Evolutionary conservation across 1,139 yeast species (phyloP).

Genomic region (Kodamaea sp.): DNA sequence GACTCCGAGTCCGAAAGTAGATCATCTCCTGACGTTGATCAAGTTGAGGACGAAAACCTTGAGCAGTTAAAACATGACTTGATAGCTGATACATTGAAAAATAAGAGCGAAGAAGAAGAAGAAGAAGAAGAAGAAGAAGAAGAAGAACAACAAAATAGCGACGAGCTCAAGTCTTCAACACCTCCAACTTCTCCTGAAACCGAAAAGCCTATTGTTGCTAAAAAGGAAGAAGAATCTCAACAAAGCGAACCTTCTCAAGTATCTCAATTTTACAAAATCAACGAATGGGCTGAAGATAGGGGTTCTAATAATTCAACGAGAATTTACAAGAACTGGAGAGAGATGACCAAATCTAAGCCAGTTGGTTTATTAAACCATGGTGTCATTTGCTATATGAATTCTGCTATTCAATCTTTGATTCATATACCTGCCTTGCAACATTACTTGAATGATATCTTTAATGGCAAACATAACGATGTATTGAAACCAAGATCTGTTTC

Average conservation of each 20-base stretch:
- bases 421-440: constrained; percentile 91
- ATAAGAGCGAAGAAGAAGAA: constrained; percentile 17
- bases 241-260: constrained; percentile 2
- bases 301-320: constrained; percentile 57
- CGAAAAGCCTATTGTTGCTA: constrained; percentile 10
- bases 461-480: constrained; percentile 44
- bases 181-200: constrained; percentile 50
- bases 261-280: constrained; percentile 42
- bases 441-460: constrained; percentile 63
- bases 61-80: constrained; percentile 33
- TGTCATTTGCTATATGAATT: constrained; percentile 94
- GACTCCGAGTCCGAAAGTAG: constrained; percentile 3
- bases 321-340: constrained; percentile 62
- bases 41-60: constrained; percentile 27
- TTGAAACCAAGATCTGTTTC: constrained; percentile 63
- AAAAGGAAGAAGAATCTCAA: constrained; percentile 6
- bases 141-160: constrained; percentile 13
- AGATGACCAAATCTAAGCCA: constrained; percentile 45
- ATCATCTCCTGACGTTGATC: constrained; percentile 14
- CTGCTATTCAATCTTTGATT: constrained; percentile 85
- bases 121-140: constrained; percentile 20
- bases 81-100: constrained; percentile 25
- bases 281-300: constrained; percentile 50
- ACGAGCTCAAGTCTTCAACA: constrained; percentile 14
- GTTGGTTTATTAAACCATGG: constrained; percentile 86